A percentile compares a stretch with the other conserved stretches of the same genome.
Evolutionary conservation across 352 stramenopile genomes (phyloP).

Genomic region (Sclerospora graminicola): DNA sequence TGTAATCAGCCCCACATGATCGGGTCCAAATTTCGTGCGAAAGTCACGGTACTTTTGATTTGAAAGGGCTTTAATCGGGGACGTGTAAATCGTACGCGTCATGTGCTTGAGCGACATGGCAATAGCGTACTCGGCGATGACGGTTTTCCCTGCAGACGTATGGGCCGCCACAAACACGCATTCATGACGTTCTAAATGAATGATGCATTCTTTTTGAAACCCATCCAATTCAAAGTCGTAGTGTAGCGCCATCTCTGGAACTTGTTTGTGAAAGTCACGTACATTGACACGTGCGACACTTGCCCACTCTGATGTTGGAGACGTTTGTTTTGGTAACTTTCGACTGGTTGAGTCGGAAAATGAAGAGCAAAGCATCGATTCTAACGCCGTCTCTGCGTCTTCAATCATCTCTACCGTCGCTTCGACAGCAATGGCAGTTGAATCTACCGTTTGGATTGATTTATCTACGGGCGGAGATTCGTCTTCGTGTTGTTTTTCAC

Average conservation of each 20-base stretch:
- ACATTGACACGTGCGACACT: conserved; percentile 62
- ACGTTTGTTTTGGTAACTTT: conserved; percentile 11
- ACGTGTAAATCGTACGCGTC: conserved; percentile 95
- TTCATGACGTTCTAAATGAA: conserved; percentile 90
- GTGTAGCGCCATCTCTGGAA: conserved; percentile 73
- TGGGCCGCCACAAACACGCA: conserved; percentile 95
- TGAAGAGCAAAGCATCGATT: conserved; percentile 34
- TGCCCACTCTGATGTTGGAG: conserved; percentile 47
- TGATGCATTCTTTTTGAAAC: conserved; percentile 96
- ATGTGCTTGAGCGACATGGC: conserved; percentile 88
- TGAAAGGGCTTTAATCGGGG: conserved; percentile 95
- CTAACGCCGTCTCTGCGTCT: conserved; percentile 44
- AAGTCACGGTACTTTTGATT: conserved; percentile 99
- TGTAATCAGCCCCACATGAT: conserved; percentile 96
- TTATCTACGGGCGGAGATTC: not conserved
- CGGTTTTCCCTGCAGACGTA: conserved; percentile 96
- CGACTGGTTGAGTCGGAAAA: conserved; percentile 3
- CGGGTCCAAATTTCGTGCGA: conserved; percentile 84
- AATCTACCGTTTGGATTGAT: not conserved
- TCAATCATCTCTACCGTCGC: not conserved
- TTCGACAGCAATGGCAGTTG: not conserved
- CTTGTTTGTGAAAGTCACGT: conserved; percentile 75
- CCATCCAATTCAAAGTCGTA: conserved; percentile 88
- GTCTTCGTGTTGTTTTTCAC: not conserved
- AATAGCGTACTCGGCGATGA: conserved; percentile 98